These are phyloP conservation scores for Sesbania bispinosa DNA, from an alignment of 306 rosid genomes.

Conservation along the genomic window DNA sequence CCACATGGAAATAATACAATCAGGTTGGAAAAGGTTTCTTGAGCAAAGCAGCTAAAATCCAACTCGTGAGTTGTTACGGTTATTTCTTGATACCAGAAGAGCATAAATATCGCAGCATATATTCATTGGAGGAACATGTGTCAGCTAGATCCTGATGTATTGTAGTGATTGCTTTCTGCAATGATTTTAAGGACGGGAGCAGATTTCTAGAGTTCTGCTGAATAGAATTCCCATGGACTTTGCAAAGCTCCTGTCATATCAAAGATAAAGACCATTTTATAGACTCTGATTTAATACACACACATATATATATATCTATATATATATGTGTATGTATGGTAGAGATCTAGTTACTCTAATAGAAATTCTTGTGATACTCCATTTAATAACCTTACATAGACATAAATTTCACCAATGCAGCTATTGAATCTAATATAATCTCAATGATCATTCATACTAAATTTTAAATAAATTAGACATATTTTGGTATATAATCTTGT, in stretches of 20 bases:
- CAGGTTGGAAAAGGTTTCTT: background rate
- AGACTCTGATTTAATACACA: background rate
- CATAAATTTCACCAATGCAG: too few species aligned
- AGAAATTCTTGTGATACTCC: too few species aligned
- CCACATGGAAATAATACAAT: background rate
- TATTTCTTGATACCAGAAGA: constrained; percentile 47
- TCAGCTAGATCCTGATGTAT: constrained; percentile 84
- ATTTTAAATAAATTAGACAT: too few species aligned
- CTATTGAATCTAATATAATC: too few species aligned
- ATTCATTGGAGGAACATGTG: constrained; percentile 88
- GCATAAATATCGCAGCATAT: constrained; percentile 70
- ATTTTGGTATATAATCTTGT: too few species aligned
- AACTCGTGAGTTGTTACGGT: background rate
- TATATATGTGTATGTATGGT: too few species aligned
- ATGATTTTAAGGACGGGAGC: constrained; percentile 80
- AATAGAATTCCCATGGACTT: constrained; percentile 69
- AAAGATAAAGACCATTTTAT: constrained; percentile 22
- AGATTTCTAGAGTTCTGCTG: constrained; percentile 67
- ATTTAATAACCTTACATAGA: too few species aligned
- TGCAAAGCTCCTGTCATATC: constrained; percentile 75
- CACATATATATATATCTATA: too few species aligned
- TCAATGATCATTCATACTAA: too few species aligned
- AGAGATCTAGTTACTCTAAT: too few species aligned
- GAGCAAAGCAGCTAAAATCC: constrained; percentile 1
- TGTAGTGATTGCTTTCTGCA: constrained; percentile 74